These are phyloP conservation scores for Dalbergia cochinchinensis DNA, from an alignment of 306 rosid genomes.

Conservation along the genomic window DNA sequence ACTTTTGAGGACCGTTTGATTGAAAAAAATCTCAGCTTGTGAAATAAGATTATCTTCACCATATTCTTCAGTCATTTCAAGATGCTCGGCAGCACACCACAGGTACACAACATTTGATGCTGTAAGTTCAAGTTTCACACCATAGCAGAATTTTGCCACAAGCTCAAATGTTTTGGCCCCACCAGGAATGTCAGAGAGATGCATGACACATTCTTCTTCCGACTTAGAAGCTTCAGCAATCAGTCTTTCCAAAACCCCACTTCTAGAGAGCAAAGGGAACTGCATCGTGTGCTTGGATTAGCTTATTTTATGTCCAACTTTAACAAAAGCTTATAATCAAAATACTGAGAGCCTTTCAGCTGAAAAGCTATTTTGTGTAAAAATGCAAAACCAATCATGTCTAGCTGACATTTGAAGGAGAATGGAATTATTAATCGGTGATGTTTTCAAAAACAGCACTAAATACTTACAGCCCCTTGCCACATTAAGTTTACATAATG, in stretches of 20 bases:
- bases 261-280: conserved; percentile 99
- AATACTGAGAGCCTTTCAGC: neutral
- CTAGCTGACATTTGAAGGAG: conserved; percentile 31
- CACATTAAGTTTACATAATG: conserved; percentile 18
- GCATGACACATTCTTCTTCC: conserved; percentile 72
- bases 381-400: conserved; percentile 21
- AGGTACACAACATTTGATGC: conserved; percentile 92
- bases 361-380: conserved; percentile 9
- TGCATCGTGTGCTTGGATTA: conserved; percentile 53
- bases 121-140: conserved; percentile 93
- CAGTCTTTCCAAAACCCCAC: conserved; percentile 87
- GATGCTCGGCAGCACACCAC: conserved; percentile 89
- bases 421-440: conserved; percentile 25
- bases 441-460: conserved; percentile 11
- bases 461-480: neutral
- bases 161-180: conserved; percentile 92
- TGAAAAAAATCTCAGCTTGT: conserved; percentile 79
- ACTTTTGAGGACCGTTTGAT: conserved; percentile 79
- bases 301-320: conserved; percentile 18
- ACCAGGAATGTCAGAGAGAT: conserved; percentile 81
- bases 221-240: conserved; percentile 82
- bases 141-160: conserved; percentile 96
- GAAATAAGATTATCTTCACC: conserved; percentile 86
- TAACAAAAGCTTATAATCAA: conserved; percentile 7
- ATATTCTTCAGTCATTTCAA: conserved; percentile 94